Conservation (phyloP, 768 basidiomycete genomes). For the Exidia glandulosa region DNA sequence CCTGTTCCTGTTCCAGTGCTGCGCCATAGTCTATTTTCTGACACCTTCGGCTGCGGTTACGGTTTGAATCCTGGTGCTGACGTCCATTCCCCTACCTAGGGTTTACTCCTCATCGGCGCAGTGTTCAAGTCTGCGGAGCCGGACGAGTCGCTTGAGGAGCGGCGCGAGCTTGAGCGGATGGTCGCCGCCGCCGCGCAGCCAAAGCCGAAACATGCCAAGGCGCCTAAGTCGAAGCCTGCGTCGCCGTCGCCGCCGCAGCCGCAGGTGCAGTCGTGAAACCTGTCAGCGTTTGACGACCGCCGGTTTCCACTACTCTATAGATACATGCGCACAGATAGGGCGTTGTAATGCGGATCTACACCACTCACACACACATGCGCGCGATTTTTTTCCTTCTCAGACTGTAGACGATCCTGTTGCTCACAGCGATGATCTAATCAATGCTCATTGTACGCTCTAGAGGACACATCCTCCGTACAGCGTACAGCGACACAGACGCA, state of each 20-base stretch:
- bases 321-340: too few relatives aligned
- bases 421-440: too few relatives aligned
- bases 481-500: too few relatives aligned
- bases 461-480: too few relatives aligned
- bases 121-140: constrained; percentile 79
- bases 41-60: background rate
- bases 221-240: background rate
- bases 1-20: background rate
- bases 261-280: background rate
- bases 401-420: too few relatives aligned
- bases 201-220: constrained; percentile 24
- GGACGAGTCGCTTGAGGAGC: constrained; percentile 88
- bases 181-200: constrained; percentile 77
- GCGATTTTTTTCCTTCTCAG: too few relatives aligned
- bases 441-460: too few relatives aligned
- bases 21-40: background rate
- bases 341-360: too few relatives aligned
- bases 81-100: constrained; percentile 30
- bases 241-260: background rate
- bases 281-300: background rate
- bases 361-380: too few relatives aligned
- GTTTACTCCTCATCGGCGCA: constrained; percentile 77
- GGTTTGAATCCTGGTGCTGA: background rate
- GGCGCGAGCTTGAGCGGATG: constrained; percentile 88
- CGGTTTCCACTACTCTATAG: too few relatives aligned